Conservation (phyloP, 345 rosid genomes). For the Lepidium africanum region DNA sequence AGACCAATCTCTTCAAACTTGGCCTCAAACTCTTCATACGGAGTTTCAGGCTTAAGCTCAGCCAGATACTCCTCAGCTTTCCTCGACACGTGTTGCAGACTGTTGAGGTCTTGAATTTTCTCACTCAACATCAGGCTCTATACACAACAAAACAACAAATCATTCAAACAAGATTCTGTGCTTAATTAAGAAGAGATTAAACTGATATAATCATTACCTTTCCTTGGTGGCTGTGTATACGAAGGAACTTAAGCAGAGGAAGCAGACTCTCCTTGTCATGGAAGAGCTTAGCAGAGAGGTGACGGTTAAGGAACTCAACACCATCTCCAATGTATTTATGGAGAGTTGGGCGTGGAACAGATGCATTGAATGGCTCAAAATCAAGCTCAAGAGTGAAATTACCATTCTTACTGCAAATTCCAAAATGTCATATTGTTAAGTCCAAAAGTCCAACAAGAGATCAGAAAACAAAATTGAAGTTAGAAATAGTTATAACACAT, state of each 20-base stretch:
- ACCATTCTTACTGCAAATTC: conserved; percentile 52
- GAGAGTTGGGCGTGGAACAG: conserved; percentile 88
- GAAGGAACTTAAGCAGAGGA: conserved; percentile 83
- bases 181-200: background rate
- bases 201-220: conserved; percentile 36
- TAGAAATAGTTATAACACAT: background rate
- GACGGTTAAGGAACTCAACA: conserved; percentile 96
- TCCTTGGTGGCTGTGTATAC: conserved; percentile 70
- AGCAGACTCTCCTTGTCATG: conserved; percentile 95
- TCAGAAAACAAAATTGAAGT: background rate
- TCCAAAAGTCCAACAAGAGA: background rate
- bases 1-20: conserved; percentile 90
- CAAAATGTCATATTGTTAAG: background rate
- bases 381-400: conserved; percentile 87
- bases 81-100: conserved; percentile 65
- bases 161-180: background rate
- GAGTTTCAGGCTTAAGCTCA: conserved; percentile 45
- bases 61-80: conserved; percentile 82
- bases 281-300: conserved; percentile 87
- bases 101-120: conserved; percentile 53
- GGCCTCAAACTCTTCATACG: conserved; percentile 51
- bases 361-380: conserved; percentile 87
- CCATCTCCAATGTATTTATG: conserved; percentile 87
- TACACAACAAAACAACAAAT: conserved; percentile 9
- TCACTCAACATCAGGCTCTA: conserved; percentile 80